A percentile compares a stretch with the other conserved stretches of the same genome.
phyloP scores from a whole-genome alignment of 768 basidiomycete species.

The Suillus decipiens region DNA sequence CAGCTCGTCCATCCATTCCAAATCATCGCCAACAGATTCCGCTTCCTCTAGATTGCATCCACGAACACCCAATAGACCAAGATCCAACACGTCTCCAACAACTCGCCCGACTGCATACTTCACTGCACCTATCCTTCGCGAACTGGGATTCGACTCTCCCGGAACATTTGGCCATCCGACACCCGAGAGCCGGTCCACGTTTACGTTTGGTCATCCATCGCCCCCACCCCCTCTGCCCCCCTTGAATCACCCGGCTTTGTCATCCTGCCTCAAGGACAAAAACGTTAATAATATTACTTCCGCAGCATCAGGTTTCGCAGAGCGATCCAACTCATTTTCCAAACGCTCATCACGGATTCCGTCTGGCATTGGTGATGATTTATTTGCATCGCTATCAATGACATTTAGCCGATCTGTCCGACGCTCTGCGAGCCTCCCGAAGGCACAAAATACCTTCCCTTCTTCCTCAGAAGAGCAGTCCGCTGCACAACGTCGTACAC shows the following conservation, averaged over 20 bases:
- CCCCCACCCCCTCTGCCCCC: constrained; percentile 57
- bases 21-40: constrained; percentile 33
- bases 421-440: constrained; percentile 29
- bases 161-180: constrained; percentile 43
- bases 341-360: constrained; percentile 14
- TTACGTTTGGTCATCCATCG: constrained; percentile 32
- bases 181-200: constrained; percentile 26
- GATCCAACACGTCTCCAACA: constrained; percentile 22
- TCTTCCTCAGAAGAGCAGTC: constrained; percentile 14
- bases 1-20: constrained; percentile 23
- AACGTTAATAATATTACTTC: constrained; percentile 11
- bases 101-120: constrained; percentile 16
- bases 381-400: constrained; percentile 25
- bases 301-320: constrained; percentile 15
- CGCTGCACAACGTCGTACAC: constrained; percentile 20
- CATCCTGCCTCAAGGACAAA: constrained; percentile 22
- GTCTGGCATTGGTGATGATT: constrained; percentile 16
- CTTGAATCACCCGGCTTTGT: constrained; percentile 41
- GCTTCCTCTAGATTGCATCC: constrained; percentile 28
- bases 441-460: constrained; percentile 27
- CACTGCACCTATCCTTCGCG: constrained; percentile 30
- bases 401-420: constrained; percentile 30
- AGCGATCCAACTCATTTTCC: constrained; percentile 28
- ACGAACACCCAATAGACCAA: constrained; percentile 27
- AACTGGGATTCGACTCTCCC: constrained; percentile 36